Base-by-base conservation (phyloP, 164 flowering plant species). In the Nymphaea colorata region DNA sequence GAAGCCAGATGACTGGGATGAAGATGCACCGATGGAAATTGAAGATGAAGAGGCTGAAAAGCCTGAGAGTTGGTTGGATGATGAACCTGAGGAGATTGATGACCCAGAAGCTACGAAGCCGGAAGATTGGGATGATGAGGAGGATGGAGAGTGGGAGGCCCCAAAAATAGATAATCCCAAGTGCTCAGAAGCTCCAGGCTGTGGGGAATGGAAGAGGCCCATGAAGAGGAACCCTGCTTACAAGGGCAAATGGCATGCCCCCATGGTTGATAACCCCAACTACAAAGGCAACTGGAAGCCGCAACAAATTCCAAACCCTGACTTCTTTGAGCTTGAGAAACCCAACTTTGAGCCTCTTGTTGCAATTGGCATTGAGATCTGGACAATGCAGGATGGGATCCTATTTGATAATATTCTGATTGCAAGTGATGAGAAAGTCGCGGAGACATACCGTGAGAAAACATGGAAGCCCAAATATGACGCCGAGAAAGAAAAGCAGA, bases 321-420 rank as follows among this genome's bases (percentile, higher is more conserved):
- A 70, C 64, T 88, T 84, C 82, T 91, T 85, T 75, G 98, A 89
- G 71, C 83, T 91, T 62, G 87, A 90, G 1, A 81, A 76, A 18
- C 93, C 98, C 41, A 79, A 88, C 75, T 86, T 88, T 76, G 98
- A 94, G 80, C 88, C 97, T 42, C 74, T 94, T 68, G 93, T 92
- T 59, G 98, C 97, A 16, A 69, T 94, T 75, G 99, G 97, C 15
- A 91, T 91, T 82, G 99, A 94, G 82, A 90, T 91, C 44, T 94
- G 98, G 99, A 91, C 99, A 60, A 91, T 91, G 99, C 99, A 94
- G 70, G 96, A 94, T 79, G 99, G 98, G n/a, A 87, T 94, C n/a
- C 65, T 94, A 81, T 91, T 94, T 74, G 97, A 94, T 79, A 91
- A 90, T 51, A 77, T 94, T 65, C 74, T 94, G 86, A 90, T 94